Base-by-base conservation (phyloP, 352 stramenopile genomes). In the Phytopythium chamaehyphon region DNA sequence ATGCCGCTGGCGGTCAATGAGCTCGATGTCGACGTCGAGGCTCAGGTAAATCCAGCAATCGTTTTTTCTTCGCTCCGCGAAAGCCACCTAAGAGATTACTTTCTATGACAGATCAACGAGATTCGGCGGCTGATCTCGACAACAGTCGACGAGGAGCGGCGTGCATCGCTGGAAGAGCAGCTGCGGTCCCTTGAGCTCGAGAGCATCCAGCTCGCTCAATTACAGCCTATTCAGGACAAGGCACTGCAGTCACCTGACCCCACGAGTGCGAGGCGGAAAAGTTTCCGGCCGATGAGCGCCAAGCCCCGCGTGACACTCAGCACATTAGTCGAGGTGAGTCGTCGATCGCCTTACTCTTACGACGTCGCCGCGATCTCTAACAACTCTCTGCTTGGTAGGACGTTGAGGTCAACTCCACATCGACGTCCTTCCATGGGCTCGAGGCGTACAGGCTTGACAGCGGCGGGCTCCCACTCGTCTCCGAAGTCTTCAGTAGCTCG, bases 91-190 rank as follows among this genome's bases (percentile, higher is more conserved):
- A 36, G 23, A n/a, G 21, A 42, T 16, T 49, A 19, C 3, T 42
- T 23, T 9, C 11, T 50, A 48, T 50, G 46, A 14, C 28, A 89
- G 82, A 87, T 89, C 51, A 66, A 86, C 45, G 79, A 93, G 73
- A 88, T 90, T 45, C 79, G 72, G 47, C 76, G 79, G 12, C 59
- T 93, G 19, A 81, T 93, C 57, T 88, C 79, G 26, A 74, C 79
- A 9, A 83, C 82, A 14, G 85, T 69, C 8, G 82, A 90, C 51
- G 53, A 59, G 2, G 77, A 88, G 11, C 75, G 79, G 38, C 65
- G 73, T 19, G 59, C 62, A 15, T 59, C 66, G 9, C 62, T 93
- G 9, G 82, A 90, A 47, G 79, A 93, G 22, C 79, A 90, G 26
- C 62, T 90, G 10, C 62, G 70, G 2, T 75, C 83, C 39, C 62